Percentiles rank a stretch among this genome's conserved stretches.
Evolutionary conservation across 2,329 filamentous ascomycete species (phyloP).

Genomic region (Beauveria brongniartii): DNA sequence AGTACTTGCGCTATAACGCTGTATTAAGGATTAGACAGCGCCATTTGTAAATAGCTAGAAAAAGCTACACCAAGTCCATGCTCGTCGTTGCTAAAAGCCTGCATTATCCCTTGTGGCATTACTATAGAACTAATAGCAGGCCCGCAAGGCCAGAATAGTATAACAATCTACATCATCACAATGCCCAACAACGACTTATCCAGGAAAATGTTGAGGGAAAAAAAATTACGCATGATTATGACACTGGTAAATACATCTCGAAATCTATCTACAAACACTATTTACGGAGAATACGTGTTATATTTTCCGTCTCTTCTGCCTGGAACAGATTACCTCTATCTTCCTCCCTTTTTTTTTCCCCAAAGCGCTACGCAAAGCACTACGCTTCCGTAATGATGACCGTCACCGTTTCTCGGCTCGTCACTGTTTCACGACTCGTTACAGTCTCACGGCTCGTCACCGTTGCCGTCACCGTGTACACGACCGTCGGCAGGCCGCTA

Average conservation of each 20-base stretch:
- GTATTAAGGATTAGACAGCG: not conserved
- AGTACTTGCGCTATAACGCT: not conserved
- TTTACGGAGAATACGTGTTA: too few species aligned
- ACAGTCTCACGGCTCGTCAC: slow-evolving; percentile 22
- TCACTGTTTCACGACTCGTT: slow-evolving; percentile 18
- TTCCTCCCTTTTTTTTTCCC: too few species aligned
- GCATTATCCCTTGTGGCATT: not conserved
- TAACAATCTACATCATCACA: not conserved
- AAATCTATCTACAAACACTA: not conserved
- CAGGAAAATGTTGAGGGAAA: too few species aligned
- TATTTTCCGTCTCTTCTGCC: not conserved
- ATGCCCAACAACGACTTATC: too few species aligned
- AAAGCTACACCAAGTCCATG: not conserved
- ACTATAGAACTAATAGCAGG: not conserved
- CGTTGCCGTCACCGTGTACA: slow-evolving; percentile 29
- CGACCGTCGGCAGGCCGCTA: slow-evolving; percentile 26
- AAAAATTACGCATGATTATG: not conserved
- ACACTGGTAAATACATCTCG: not conserved
- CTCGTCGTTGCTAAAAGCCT: not conserved
- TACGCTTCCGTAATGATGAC: slow-evolving; percentile 16
- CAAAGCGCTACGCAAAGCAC: not conserved
- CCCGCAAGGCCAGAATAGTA: not conserved
- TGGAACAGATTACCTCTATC: not conserved
- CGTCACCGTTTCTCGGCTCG: slow-evolving; percentile 11
- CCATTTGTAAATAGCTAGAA: not conserved